A percentile compares a stretch with the other conserved stretches of the same genome.
phyloP scores from a whole-genome alignment of 148 eudicot genomes.

The Tetragonia tetragonoides region DNA sequence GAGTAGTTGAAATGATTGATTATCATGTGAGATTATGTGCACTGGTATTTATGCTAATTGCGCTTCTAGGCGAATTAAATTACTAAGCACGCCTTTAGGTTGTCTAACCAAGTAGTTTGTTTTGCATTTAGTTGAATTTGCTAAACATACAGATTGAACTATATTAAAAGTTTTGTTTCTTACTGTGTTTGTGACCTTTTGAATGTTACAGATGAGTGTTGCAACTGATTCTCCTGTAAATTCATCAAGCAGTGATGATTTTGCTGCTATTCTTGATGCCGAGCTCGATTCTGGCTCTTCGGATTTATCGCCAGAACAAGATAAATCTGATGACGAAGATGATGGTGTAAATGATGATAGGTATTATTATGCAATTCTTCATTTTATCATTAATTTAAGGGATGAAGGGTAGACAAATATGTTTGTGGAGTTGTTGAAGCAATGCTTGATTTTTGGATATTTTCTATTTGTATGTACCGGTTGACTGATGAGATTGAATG shows the following conservation, averaged over 20 bases:
- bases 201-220: slow-evolving; percentile 58
- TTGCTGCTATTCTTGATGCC: slow-evolving; percentile 63
- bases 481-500: neutral
- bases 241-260: slow-evolving; percentile 86
- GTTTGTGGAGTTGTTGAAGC: neutral
- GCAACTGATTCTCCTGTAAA: slow-evolving; percentile 57
- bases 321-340: slow-evolving; percentile 24
- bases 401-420: neutral
- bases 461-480: neutral
- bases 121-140: too few relatives aligned
- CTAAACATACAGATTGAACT: too few relatives aligned
- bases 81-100: too few relatives aligned
- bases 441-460: neutral
- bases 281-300: slow-evolving; percentile 54
- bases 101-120: too few relatives aligned
- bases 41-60: too few relatives aligned
- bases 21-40: too few relatives aligned
- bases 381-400: neutral
- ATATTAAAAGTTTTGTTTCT: too few relatives aligned
- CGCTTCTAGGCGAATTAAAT: too few relatives aligned
- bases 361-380: neutral
- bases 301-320: slow-evolving; percentile 45
- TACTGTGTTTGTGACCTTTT: too few relatives aligned
- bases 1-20: too few relatives aligned
- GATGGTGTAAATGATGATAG: slow-evolving; percentile 8